phyloP scores from a whole-genome alignment of 2,329 filamentous ascomycete genomes.

The Xylaria sp. region DNA sequence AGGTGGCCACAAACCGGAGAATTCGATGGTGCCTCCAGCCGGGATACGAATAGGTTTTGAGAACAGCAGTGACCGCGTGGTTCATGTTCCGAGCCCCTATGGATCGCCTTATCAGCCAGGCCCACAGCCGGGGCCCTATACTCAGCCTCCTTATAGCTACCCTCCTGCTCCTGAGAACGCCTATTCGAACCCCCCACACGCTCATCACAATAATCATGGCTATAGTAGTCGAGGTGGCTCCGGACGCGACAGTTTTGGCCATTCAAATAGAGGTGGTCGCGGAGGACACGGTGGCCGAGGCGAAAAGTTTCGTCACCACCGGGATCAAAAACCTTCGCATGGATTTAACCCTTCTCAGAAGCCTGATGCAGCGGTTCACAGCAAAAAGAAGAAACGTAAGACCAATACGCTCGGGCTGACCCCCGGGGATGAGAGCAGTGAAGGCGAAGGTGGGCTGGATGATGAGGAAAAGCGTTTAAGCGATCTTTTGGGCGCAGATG shows the following conservation, averaged over 20 bases:
- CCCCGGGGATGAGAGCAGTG: conserved; percentile 66
- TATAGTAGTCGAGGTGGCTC: conserved; percentile 32
- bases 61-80: conserved; percentile 43
- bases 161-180: conserved; percentile 55
- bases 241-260: conserved; percentile 38
- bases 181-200: conserved; percentile 49
- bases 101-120: conserved; percentile 56
- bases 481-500: conserved; percentile 66
- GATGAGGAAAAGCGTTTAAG: conserved; percentile 74
- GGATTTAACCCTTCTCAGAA: conserved; percentile 59
- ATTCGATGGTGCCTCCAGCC: conserved; percentile 46
- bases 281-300: conserved; percentile 55
- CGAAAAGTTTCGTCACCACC: conserved; percentile 56
- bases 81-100: conserved; percentile 53
- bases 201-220: conserved; percentile 47
- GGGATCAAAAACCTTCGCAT: conserved; percentile 49
- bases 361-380: conserved; percentile 60
- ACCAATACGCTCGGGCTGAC: conserved; percentile 78
- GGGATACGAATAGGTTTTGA: conserved; percentile 50
- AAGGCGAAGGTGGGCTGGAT: conserved; percentile 73
- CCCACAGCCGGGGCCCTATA: conserved; percentile 52
- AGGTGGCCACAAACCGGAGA: conserved; percentile 52
- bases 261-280: conserved; percentile 52
- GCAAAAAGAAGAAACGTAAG: conserved; percentile 77
- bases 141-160: conserved; percentile 53